These are phyloP conservation scores for Agaricus subrufescens DNA, from an alignment of 768 basidiomycete species.

Conservation along the genomic window DNA sequence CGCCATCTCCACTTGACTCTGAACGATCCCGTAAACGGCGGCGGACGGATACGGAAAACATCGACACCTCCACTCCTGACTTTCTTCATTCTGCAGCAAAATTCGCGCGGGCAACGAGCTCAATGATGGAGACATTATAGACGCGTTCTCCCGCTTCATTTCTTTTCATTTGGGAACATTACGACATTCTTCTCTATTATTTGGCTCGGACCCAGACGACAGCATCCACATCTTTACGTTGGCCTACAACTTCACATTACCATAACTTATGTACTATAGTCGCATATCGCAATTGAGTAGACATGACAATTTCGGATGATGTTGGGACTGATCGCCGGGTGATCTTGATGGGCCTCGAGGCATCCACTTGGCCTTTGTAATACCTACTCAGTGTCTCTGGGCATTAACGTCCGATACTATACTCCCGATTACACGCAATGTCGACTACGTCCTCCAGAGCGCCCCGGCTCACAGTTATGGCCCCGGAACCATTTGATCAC, in stretches of 20 bases:
- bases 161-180: too few relatives aligned
- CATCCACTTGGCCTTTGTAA: not conserved
- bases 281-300: not conserved
- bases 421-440: not conserved
- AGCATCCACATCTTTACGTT: too few relatives aligned
- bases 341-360: slow-evolving; percentile 2
- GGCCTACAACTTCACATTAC: too few relatives aligned
- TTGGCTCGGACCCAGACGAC: too few relatives aligned
- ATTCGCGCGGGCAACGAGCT: not conserved
- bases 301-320: not conserved
- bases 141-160: too few relatives aligned
- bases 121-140: not conserved
- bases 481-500: slow-evolving; percentile 39
- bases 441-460: slow-evolving; percentile 4
- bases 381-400: not conserved
- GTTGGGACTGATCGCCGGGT: not conserved
- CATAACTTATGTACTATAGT: too few relatives aligned
- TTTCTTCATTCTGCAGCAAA: not conserved
- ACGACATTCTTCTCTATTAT: too few relatives aligned
- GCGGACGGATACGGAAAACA: not conserved
- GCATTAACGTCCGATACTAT: not conserved
- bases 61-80: not conserved
- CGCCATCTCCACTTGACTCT: not conserved
- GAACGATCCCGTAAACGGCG: not conserved
- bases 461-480: slow-evolving; percentile 7